Evolutionary conservation across 768 basidiomycete species (phyloP), one percentile per base, ranked within the genome.

Genomic region (Leccinum disarticulatum): DNA sequence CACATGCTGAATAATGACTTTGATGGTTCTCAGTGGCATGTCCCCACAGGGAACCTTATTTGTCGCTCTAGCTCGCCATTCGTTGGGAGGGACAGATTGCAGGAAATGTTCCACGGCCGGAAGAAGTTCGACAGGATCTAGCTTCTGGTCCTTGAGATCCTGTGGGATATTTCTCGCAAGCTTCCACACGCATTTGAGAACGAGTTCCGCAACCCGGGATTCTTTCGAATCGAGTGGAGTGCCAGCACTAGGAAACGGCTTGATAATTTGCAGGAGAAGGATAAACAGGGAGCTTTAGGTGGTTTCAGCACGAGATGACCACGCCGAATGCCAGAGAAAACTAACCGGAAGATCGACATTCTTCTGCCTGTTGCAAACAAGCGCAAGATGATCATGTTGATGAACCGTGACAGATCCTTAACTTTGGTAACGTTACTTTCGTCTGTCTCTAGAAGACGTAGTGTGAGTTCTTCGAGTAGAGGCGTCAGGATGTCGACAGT

Each of bases 181-280:
- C 76, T 99, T 99, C 97, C 97, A 98, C 28, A 99, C 86, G 74
- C 97, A 99, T 78, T 98, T 96, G 59, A 95, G 75, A 17, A 93
- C 93, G 22, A 98, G 83, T 72, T 98, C 95, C 2, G 94, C 93
- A 19, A 98, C 90, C 66, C 90, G 91, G 0, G 90, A 83, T 66
- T 92, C 91, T 62, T 90, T 87, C 3, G 93, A 89, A 46, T 94
- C 88, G 1, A 83, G 74, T 27, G 83, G 69, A 19, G 89, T 89
- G 30, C 85, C 89, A 57, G 83, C 91, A 58, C 76, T 80, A 2
- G 90, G 90, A 77, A 95, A 91, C 19, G 93, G 90, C 66, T 90
- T 88, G 55, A 90, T 84, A 49, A 94, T 90, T 67, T 90, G 87
- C 52, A 94, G 77, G 8, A 98, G 81, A 27, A 97, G 80, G 8